Percentiles rank a stretch among this genome's conserved stretches.
Conservation (phyloP, 768 basidiomycete genomes). For the Ramaria sp. region DNA sequence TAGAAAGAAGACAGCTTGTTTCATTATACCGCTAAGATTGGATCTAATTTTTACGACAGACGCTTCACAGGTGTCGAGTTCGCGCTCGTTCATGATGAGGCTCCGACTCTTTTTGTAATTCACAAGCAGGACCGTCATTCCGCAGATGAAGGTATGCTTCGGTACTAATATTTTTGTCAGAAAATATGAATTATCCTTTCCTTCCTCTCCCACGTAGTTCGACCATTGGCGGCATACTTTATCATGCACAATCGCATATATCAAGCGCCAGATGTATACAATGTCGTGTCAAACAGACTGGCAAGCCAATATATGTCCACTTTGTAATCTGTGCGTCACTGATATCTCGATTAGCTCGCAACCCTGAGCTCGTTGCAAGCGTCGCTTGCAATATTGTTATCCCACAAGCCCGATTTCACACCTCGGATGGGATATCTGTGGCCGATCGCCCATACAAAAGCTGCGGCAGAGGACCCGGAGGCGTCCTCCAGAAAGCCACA, state of each 20-base stretch:
- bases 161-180: neutral
- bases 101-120: constrained; percentile 78
- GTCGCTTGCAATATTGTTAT: constrained; percentile 64
- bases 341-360: constrained; percentile 37
- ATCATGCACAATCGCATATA: constrained; percentile 85
- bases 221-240: constrained; percentile 74
- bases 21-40: neutral
- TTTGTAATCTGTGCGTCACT: neutral
- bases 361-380: constrained; percentile 62
- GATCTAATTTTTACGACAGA: constrained; percentile 26
- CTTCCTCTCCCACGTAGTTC: constrained; percentile 39
- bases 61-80: constrained; percentile 86
- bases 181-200: constrained; percentile 4
- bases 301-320: constrained; percentile 27
- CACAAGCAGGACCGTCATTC: constrained; percentile 81
- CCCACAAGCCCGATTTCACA: constrained; percentile 70
- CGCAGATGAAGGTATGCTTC: constrained; percentile 62
- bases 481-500: constrained; percentile 17
- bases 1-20: neutral
- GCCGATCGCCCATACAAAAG: constrained; percentile 45
- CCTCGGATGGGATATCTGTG: constrained; percentile 77
- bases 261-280: constrained; percentile 77
- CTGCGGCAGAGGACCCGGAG: constrained; percentile 15
- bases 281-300: constrained; percentile 72
- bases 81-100: constrained; percentile 66